Conservation (phyloP, 805 yeast genomes). For the Lipomyces mesembrius region DNA sequence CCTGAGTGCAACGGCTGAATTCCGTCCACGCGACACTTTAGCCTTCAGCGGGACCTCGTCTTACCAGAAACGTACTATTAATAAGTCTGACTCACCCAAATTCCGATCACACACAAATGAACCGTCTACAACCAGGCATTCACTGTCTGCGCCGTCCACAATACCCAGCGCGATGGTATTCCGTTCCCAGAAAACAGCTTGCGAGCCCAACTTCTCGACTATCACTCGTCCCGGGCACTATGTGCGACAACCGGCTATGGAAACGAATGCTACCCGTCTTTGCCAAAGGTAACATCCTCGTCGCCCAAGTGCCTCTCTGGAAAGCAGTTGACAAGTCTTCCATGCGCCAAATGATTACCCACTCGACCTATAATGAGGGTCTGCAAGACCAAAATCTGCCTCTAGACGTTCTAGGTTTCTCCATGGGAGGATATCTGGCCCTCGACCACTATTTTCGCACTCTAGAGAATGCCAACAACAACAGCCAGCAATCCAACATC, state of each 20-base stretch:
- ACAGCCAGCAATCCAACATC: background rate
- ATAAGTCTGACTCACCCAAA: no score
- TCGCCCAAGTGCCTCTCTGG: background rate
- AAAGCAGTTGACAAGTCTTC: background rate
- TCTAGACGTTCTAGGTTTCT: background rate
- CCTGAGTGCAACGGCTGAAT: no score
- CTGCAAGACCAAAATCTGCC: background rate
- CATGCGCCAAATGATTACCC: background rate
- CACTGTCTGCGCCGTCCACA: background rate
- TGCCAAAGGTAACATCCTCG: background rate
- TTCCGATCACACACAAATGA: background rate
- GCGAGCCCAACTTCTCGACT: background rate
- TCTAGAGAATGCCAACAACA: background rate
- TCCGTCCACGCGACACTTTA: no score
- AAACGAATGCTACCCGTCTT: background rate
- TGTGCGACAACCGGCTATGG: constrained; percentile 13
- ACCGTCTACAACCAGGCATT: background rate
- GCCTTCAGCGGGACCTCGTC: no score
- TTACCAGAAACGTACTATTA: no score
- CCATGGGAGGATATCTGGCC: constrained; percentile 10
- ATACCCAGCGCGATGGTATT: background rate
- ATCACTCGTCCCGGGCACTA: constrained; percentile 1
- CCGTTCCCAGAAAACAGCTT: background rate
- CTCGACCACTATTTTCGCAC: background rate
- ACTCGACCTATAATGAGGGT: background rate